Conservation (phyloP, 257 asterid genomes). For the Solanum lycopersicoides region DNA sequence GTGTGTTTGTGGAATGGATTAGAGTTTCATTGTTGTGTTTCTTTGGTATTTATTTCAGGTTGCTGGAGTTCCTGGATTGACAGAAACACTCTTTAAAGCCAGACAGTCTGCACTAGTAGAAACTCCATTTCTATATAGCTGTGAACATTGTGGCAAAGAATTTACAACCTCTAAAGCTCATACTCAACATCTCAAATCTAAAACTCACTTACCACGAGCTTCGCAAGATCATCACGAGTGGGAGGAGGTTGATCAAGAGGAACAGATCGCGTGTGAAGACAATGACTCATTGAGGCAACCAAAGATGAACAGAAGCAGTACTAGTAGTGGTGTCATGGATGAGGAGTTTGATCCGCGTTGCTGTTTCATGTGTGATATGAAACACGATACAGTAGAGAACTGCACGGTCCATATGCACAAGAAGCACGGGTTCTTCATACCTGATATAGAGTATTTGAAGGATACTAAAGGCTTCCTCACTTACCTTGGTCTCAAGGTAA, state of each 20-base stretch:
- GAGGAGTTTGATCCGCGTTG: slow-evolving; percentile 57
- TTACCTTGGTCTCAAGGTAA: slow-evolving; percentile 72
- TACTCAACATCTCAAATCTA: slow-evolving; percentile 74
- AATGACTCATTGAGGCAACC: slow-evolving; percentile 29
- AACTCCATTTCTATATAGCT: slow-evolving; percentile 63
- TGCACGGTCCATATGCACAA: slow-evolving; percentile 95
- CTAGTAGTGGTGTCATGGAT: slow-evolving; percentile 24
- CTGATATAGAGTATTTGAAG: slow-evolving; percentile 78
- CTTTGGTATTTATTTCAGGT: slow-evolving; percentile 28
- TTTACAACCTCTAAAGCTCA: slow-evolving; percentile 72
- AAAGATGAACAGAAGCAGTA: slow-evolving; percentile 16
- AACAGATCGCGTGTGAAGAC: slow-evolving; percentile 26
- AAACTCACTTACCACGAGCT: slow-evolving; percentile 48
- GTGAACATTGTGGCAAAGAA: slow-evolving; percentile 72
- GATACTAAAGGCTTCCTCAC: slow-evolving; percentile 93
- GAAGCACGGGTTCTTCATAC: slow-evolving; percentile 83
- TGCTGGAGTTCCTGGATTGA: slow-evolving; percentile 95
- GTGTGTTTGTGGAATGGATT: neutral
- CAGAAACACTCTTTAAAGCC: slow-evolving; percentile 65
- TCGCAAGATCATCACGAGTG: slow-evolving; percentile 50
- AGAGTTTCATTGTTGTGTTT: neutral
- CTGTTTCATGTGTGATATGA: slow-evolving; percentile 87
- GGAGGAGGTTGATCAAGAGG: slow-evolving; percentile 73
- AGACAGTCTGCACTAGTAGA: slow-evolving; percentile 69
- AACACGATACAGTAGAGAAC: slow-evolving; percentile 47